A percentile compares a stretch with the other conserved stretches of the same genome.
phyloP scores from a whole-genome alignment of 352 stramenopile species.

The Blastocystis sp. region DNA sequence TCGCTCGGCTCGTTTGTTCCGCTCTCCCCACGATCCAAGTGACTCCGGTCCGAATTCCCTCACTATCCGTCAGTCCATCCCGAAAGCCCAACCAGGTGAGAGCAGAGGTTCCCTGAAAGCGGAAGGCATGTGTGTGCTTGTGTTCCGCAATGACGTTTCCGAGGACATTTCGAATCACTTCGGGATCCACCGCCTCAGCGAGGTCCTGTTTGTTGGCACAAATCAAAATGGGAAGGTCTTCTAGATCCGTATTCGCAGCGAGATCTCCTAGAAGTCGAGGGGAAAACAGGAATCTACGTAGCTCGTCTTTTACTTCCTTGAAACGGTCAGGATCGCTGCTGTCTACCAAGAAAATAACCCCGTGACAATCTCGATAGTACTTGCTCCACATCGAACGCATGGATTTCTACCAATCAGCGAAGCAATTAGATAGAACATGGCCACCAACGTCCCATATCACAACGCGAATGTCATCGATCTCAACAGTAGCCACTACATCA shows the following conservation, averaged over 20 bases:
- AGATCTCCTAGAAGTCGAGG: neutral
- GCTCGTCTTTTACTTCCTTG: constrained; percentile 72
- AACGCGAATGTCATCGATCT: constrained; percentile 63
- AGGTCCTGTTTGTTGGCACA: constrained; percentile 78
- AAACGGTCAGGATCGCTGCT: constrained; percentile 72
- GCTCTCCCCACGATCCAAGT: constrained; percentile 25
- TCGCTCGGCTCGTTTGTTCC: constrained; percentile 47
- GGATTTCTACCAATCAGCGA: constrained; percentile 67
- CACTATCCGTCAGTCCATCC: neutral
- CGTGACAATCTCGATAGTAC: constrained; percentile 79
- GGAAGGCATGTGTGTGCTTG: constrained; percentile 51
- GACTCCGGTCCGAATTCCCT: constrained; percentile 36
- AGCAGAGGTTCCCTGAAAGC: constrained; percentile 37
- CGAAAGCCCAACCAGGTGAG: neutral
- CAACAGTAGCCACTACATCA: constrained; percentile 66
- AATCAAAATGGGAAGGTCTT: constrained; percentile 72
- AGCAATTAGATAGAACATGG: constrained; percentile 66
- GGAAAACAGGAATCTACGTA: constrained; percentile 65
- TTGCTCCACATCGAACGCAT: constrained; percentile 78
- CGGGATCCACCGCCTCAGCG: constrained; percentile 59
- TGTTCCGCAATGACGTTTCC: constrained; percentile 46
- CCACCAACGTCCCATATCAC: constrained; percentile 79
- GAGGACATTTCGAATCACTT: constrained; percentile 58
- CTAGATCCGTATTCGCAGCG: constrained; percentile 69
- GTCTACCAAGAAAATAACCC: constrained; percentile 77